Conservation (phyloP, 306 rosid genomes). For the Pterocarpus santalinus region DNA sequence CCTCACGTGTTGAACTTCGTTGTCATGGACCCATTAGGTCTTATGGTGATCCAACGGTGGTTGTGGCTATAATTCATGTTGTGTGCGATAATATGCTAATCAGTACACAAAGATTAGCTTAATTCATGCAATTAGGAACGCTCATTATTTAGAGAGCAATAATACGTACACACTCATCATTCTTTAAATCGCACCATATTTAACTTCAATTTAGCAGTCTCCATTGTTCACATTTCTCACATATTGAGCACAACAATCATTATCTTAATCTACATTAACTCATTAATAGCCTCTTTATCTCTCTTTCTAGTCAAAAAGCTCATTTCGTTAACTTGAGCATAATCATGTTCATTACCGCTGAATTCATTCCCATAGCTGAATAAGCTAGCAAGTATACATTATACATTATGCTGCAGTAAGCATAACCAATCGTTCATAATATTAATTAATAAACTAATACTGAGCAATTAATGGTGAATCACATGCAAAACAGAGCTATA, state of each 20-base stretch:
- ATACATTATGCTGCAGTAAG: constrained; percentile 5
- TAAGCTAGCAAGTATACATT: neutral
- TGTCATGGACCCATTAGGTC: constrained; percentile 48
- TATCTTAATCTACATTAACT: neutral
- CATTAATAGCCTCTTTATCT: neutral
- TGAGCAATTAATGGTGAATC: constrained; percentile 20
- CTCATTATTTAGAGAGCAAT: constrained; percentile 2
- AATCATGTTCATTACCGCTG: neutral
- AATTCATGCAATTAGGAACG: neutral
- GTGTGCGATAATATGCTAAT: constrained; percentile 12
- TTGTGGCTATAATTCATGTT: constrained; percentile 47
- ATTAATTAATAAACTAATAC: neutral
- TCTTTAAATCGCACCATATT: constrained; percentile 9
- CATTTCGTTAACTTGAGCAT: neutral
- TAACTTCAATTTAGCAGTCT: neutral
- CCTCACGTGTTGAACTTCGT: constrained; percentile 38
- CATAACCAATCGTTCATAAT: constrained; percentile 14
- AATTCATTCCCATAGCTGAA: neutral
- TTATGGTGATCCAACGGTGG: constrained; percentile 28
- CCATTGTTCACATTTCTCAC: neutral
- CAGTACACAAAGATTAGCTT: neutral
- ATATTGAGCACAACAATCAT: neutral
- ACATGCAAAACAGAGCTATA: constrained; percentile 44
- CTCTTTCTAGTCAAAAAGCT: neutral
- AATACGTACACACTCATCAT: neutral